Percentiles rank a stretch among this genome's conserved stretches.
Evolutionary conservation across 2,329 filamentous ascomycete species (phyloP).

Genomic region (Calonectria hongkongensis): DNA sequence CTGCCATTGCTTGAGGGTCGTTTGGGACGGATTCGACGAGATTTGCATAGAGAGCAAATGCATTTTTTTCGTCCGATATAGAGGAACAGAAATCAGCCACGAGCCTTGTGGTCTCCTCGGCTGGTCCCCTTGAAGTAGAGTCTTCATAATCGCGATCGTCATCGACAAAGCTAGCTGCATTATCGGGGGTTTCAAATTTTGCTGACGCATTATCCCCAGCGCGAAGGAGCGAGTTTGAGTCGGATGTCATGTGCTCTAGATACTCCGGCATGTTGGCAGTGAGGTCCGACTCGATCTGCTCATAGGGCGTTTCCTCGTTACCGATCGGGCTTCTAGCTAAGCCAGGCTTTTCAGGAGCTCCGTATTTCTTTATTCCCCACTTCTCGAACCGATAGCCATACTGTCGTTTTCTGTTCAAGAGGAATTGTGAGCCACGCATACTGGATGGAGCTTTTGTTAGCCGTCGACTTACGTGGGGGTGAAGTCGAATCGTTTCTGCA

Average conservation of each 20-base stretch:
- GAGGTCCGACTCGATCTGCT: slow-evolving; percentile 16
- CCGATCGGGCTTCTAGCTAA: slow-evolving; percentile 16
- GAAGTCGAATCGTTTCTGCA: slow-evolving; percentile 45
- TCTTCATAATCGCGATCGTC: slow-evolving; percentile 34
- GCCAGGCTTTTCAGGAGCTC: slow-evolving; percentile 37
- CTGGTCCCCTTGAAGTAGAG: slow-evolving; percentile 34
- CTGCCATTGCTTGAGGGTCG: slow-evolving; percentile 10
- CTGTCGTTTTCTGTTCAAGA: slow-evolving; percentile 54
- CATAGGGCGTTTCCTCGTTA: slow-evolving; percentile 26
- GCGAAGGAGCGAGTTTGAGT: slow-evolving; percentile 3
- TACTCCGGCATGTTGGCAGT: background rate
- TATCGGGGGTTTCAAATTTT: slow-evolving; percentile 14
- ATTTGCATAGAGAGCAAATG: slow-evolving; percentile 45
- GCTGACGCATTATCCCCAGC: slow-evolving; percentile 22
- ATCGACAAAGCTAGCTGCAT: slow-evolving; percentile 6
- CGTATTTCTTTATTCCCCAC: slow-evolving; percentile 55
- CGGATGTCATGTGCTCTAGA: background rate
- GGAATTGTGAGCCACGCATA: background rate
- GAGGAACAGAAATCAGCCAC: slow-evolving; percentile 53
- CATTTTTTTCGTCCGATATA: slow-evolving; percentile 53
- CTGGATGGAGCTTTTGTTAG: background rate
- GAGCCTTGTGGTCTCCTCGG: slow-evolving; percentile 47
- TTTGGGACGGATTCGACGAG: slow-evolving; percentile 41
- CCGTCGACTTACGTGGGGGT: slow-evolving; percentile 45
- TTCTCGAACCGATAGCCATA: slow-evolving; percentile 56